phyloP scores from a whole-genome alignment of 208 protist genomes.

The Naegleria lovaniensis region DNA sequence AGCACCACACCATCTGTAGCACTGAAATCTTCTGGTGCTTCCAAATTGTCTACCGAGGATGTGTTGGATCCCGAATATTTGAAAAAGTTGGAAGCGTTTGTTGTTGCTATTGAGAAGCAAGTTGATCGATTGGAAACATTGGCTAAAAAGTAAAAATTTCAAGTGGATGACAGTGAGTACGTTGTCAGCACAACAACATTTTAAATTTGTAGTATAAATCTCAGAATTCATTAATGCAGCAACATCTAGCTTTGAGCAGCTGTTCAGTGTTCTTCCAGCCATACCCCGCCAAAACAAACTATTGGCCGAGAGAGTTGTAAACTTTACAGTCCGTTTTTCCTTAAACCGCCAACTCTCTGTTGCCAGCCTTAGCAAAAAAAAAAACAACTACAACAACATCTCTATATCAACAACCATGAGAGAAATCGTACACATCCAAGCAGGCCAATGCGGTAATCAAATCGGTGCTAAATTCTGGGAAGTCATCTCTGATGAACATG shows the following conservation, averaged over 20 bases:
- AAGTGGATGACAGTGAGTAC: background rate
- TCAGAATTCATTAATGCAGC: background rate
- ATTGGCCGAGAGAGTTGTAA: background rate
- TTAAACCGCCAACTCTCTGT: background rate
- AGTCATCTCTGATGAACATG: conserved; percentile 46
- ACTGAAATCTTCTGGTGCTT: background rate
- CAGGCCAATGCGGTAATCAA: conserved; percentile 92
- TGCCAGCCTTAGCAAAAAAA: background rate
- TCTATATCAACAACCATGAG: conserved; percentile 57
- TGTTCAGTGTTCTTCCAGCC: too few species aligned
- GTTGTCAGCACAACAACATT: background rate
- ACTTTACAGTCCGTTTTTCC: background rate
- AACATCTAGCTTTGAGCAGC: too few species aligned
- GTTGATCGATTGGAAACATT: background rate
- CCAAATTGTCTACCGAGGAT: background rate
- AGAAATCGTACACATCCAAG: conserved; percentile 90
- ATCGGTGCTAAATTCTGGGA: conserved; percentile 62
- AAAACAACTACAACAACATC: background rate
- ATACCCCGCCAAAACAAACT: background rate
- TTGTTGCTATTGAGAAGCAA: background rate
- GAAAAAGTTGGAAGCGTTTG: background rate
- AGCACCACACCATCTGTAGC: background rate
- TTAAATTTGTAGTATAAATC: background rate
- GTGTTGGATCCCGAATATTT: background rate
- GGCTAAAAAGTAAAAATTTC: background rate